Percentiles rank a stretch among this genome's conserved stretches.
These are phyloP conservation scores for Hemileccinum rubropunctum DNA, from an alignment of 768 basidiomycete genomes.

Conservation along the genomic window DNA sequence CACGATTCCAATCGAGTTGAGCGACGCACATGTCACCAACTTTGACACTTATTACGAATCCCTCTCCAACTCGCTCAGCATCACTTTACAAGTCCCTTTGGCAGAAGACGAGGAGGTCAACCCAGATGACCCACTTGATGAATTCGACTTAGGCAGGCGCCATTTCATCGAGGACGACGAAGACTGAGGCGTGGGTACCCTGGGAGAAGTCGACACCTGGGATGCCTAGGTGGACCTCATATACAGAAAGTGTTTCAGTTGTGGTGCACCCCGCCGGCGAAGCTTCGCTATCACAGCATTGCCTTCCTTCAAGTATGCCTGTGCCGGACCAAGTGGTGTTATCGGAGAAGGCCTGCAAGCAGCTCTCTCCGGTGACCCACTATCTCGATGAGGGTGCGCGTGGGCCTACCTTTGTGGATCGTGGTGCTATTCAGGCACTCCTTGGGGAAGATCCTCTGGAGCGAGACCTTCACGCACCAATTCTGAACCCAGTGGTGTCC, in stretches of 20 bases:
- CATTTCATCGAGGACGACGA: slow-evolving; percentile 13
- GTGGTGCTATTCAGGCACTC: not conserved
- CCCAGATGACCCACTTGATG: slow-evolving; percentile 4
- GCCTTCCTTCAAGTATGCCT: not conserved
- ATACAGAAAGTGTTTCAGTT: not conserved
- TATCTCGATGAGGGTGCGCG: slow-evolving; percentile 20
- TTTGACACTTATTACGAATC: slow-evolving; percentile 16
- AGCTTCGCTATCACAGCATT: not conserved
- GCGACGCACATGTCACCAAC: not conserved
- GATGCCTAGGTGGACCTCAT: not conserved
- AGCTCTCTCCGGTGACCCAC: slow-evolving; percentile 4
- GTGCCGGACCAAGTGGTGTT: slow-evolving; percentile 6
- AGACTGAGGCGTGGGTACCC: slow-evolving; percentile 21
- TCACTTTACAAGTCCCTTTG: not conserved
- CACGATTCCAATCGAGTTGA: slow-evolving; percentile 6
- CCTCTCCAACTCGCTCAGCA: slow-evolving; percentile 4
- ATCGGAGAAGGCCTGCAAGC: not conserved
- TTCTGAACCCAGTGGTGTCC: slow-evolving; percentile 4
- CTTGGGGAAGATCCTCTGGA: slow-evolving; percentile 3
- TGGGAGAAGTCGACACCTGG: slow-evolving; percentile 1
- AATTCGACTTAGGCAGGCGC: not conserved
- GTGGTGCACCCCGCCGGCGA: slow-evolving; percentile 1
- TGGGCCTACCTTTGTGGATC: slow-evolving; percentile 18
- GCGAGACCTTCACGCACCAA: slow-evolving; percentile 3
- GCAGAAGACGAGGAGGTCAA: not conserved